Percentiles rank a stretch among this genome's conserved stretches.
Evolutionary conservation across 768 basidiomycete genomes (phyloP).

Genomic region (Russula compacta): DNA sequence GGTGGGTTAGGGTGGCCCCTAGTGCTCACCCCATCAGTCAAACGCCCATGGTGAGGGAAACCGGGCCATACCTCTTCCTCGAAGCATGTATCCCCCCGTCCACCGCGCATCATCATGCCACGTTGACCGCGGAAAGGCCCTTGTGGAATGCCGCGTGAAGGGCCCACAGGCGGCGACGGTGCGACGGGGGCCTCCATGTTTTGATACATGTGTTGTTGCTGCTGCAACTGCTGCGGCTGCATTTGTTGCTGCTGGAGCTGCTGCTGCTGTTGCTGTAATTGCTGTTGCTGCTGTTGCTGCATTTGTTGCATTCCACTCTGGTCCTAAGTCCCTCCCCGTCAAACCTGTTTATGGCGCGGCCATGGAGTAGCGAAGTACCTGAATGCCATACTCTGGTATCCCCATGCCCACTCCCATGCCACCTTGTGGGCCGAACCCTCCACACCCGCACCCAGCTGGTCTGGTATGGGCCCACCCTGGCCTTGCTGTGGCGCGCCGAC

Average conservation of each 20-base stretch:
- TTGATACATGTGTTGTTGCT: constrained; percentile 47
- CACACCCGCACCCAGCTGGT: constrained; percentile 18
- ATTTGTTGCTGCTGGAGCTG: constrained; percentile 23
- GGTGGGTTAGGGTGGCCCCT: constrained; percentile 37
- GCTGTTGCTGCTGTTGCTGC: constrained; percentile 10
- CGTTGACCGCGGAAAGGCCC: constrained; percentile 38
- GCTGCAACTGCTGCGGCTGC: constrained; percentile 31
- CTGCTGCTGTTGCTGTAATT: constrained; percentile 31
- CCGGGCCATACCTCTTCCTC: constrained; percentile 31
- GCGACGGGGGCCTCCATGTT: constrained; percentile 48
- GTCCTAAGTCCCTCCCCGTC: constrained; percentile 5
- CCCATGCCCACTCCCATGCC: constrained; percentile 23
- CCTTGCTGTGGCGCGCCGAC: constrained; percentile 20
- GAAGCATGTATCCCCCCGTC: constrained; percentile 33
- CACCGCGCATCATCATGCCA: constrained; percentile 35
- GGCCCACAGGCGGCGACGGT: constrained; percentile 35
- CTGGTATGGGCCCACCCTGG: constrained; percentile 16
- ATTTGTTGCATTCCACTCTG: constrained; percentile 35
- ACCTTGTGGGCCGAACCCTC: constrained; percentile 10
- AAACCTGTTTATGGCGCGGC: background rate
- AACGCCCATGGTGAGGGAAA: background rate
- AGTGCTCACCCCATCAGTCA: background rate
- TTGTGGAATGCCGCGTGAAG: constrained; percentile 23
- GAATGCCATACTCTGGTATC: constrained; percentile 53
- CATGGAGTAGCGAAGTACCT: constrained; percentile 38